Evolutionary conservation across 1,284 basidiomycete genomes (phyloP).

Genomic region (Moesziomyces parantarcticus): DNA sequence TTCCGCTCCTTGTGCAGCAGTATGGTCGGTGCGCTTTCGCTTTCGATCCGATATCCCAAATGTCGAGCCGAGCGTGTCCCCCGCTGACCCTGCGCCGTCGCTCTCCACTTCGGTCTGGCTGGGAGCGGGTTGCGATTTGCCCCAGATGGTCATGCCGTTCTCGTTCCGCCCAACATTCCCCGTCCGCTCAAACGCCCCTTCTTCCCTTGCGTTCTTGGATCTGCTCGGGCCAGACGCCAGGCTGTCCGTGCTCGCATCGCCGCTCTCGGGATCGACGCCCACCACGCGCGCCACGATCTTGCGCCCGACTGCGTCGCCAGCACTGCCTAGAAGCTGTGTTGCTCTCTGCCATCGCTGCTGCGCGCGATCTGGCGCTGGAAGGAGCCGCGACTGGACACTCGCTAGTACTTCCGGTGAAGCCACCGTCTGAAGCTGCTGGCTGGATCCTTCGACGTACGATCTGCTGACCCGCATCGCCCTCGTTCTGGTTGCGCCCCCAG

Average conservation of each 20-base stretch:
- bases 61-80: background rate
- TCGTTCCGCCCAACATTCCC: conserved; percentile 13
- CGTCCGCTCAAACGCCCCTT: background rate
- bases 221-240: conserved; percentile 22
- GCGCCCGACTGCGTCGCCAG: conserved; percentile 7
- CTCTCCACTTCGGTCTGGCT: conserved; percentile 5
- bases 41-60: background rate
- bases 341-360: conserved; percentile 17
- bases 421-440: background rate
- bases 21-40: conserved; percentile 6
- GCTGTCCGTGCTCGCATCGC: conserved; percentile 24
- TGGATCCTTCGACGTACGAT: conserved; percentile 1
- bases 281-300: conserved; percentile 30
- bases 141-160: conserved; percentile 31
- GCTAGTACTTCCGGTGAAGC: conserved; percentile 18
- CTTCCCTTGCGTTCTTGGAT: background rate
- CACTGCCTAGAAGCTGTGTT: conserved; percentile 12
- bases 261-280: conserved; percentile 13
- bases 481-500: background rate
- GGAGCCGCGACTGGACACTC: conserved; percentile 21
- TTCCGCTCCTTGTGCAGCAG: background rate
- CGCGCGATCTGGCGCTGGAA: conserved; percentile 17
- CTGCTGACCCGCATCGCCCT: background rate
- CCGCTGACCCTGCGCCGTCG: background rate
- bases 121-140: conserved; percentile 18